Conservation (phyloP, 768 basidiomycete genomes). For the Panellus pusillus region DNA sequence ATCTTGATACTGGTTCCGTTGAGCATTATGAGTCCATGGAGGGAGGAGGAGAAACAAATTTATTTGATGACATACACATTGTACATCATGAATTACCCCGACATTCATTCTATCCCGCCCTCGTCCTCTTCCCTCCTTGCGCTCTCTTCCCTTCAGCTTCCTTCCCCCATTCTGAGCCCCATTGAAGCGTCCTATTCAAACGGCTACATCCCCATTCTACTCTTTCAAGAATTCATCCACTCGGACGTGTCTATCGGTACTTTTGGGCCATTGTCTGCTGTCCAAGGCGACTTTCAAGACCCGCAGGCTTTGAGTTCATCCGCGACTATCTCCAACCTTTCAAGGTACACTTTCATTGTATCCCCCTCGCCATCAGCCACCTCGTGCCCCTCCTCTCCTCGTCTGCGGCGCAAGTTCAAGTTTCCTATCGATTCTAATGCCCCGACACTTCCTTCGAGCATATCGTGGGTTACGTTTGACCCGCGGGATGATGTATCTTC, state of each 20-base stretch:
- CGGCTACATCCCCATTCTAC: constrained; percentile 50
- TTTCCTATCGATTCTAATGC: constrained; percentile 16
- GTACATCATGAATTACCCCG: too few species aligned
- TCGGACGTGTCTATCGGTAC: constrained; percentile 25
- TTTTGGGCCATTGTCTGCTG: constrained; percentile 30
- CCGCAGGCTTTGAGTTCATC: neutral
- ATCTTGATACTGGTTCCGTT: constrained; percentile 59
- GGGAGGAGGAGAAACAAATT: too few species aligned
- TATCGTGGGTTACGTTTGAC: constrained; percentile 11
- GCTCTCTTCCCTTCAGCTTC: constrained; percentile 39
- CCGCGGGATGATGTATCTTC: neutral
- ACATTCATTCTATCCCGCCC: constrained; percentile 26
- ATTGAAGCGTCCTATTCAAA: constrained; percentile 31
- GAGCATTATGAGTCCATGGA: constrained; percentile 35
- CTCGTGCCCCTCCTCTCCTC: constrained; percentile 8
- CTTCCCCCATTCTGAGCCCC: constrained; percentile 48
- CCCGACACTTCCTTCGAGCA: constrained; percentile 9
- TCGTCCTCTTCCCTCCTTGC: constrained; percentile 43
- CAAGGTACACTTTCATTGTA: constrained; percentile 11
- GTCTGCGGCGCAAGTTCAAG: constrained; percentile 14
- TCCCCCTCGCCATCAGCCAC: constrained; percentile 5
- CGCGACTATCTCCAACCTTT: neutral
- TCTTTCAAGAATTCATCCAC: constrained; percentile 23
- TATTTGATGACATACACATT: too few species aligned
- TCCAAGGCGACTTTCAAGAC: constrained; percentile 17